Base-by-base conservation (phyloP, 2,329 filamentous ascomycete species). In the Blastomyces emzantsi region DNA sequence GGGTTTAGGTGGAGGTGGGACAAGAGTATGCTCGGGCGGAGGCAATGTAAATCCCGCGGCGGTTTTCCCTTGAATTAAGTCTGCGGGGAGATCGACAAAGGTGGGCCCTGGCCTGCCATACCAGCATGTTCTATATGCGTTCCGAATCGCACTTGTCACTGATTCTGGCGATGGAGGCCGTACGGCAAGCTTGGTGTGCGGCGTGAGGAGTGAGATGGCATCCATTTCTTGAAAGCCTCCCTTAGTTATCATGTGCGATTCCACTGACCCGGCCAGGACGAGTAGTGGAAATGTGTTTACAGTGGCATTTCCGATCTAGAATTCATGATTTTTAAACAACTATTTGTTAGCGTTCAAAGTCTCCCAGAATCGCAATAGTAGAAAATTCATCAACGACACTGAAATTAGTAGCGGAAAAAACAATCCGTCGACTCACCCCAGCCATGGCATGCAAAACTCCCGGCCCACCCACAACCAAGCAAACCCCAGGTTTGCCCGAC, bases 181-280 rank as follows among this genome's bases (percentile, higher is more conserved):
- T 22, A 81, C 73, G 7, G 80, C 75, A 57, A 82, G 72, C 67
- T 85, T 85, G 8, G 80, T 81, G 66, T 84, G 81, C 0, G 82
- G 80, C 15, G 77, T 77, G 13, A 85, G 71, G 7, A 85, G 72
- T 2, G 80, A 76, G 33, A 85, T 76, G 28, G 82, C 80, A 68
- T 85, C 82, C 63, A 85, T 74, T 69, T 85, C 82, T 71, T 85
- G 83, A 66, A 85, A 85, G 39, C 78, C 81, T 28, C 81, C 82
- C 67, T 82, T 83, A 11, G 78, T 80, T 22, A 80, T 74, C 17
- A 80, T 73, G 65, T 81, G 77, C 1, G 80, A 80, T 69, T 84
- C 82, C 51, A 77, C 79, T 2, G 82, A 82, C 1, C 83, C 83
- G 19, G 80, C 81, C 1, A 85, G 76, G 2, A 85, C 74, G 1